Base-by-base conservation (phyloP, 257 asterid species). In the Agastache rugosa region DNA sequence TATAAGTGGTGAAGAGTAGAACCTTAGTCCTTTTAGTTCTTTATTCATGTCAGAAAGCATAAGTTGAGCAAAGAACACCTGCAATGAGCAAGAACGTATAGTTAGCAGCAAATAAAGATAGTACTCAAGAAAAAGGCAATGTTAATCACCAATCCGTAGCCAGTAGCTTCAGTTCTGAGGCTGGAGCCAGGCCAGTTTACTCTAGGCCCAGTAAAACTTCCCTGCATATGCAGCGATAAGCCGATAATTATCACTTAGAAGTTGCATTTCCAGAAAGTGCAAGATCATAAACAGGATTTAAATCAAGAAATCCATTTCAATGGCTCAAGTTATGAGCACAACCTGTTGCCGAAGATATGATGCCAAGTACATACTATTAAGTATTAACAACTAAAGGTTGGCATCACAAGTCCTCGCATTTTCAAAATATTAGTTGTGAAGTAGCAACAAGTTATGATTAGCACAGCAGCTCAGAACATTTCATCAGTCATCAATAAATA, bases 131-230 rank as follows among this genome's bases (percentile, higher is more conserved):
- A 11, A 60, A 63, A 60, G 34, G 67, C 63, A 76, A 77, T 75
- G 69, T 20, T 66, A 62, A 63, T 85, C 76, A 94, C 99, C 99
- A 94, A 83, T 86, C 99, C 99, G 56, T 94, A 94, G 77, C 97
- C 99, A 73, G 99, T 94, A 84, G 99, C 99, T 84, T 94, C 99
- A 60, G 99, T 94, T 69, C 98, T 91, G 63, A 94, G 91, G 85
- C 99, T 94, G 74, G 97, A 86, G 74, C 97, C 96, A 29, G 98
- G 88, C 99, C 99, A 94, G 81, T 92, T 94, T 39, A 94, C 87
- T 85, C 98, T 87, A 27, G 97, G 97, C 70, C 99, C 99, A 61
- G 97, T 87, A 85, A 94, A 94, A 83, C 96, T 94, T 82, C 98
- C 99, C 99, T 94, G 91, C 87, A 83, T 72, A 48, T 25, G 70